Evolutionary conservation across 768 basidiomycete species (phyloP).

Genomic region (Kwoniella europaea): DNA sequence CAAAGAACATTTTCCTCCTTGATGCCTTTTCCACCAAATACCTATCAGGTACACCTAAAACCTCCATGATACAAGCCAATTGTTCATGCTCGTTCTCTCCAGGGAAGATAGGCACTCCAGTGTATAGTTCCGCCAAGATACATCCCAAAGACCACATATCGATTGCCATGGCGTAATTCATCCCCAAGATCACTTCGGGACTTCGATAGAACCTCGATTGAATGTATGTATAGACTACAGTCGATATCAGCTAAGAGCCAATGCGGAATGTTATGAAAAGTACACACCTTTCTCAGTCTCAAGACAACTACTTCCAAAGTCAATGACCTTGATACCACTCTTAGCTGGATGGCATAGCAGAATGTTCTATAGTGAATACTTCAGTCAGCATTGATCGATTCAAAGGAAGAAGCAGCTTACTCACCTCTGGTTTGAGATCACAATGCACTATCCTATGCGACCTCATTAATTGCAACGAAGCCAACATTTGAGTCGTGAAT

Average conservation of each 20-base stretch:
- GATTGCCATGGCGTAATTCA: slow-evolving; percentile 99
- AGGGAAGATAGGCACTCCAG: slow-evolving; percentile 97
- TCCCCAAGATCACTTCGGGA: slow-evolving; percentile 96
- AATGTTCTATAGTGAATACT: slow-evolving; percentile 71
- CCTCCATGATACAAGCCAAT: slow-evolving; percentile 98
- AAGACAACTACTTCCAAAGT: slow-evolving; percentile 97
- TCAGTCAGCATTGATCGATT: background rate
- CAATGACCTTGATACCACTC: slow-evolving; percentile 96
- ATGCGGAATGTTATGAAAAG: too few species aligned
- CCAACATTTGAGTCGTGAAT: slow-evolving; percentile 93
- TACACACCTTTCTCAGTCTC: slow-evolving; percentile 94
- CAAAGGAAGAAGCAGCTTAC: slow-evolving; percentile 34
- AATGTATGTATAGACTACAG: slow-evolving; percentile 94
- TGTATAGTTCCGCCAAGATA: slow-evolving; percentile 94
- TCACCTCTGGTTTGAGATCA: slow-evolving; percentile 95
- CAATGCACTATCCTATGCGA: slow-evolving; percentile 98
- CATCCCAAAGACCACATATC: slow-evolving; percentile 99
- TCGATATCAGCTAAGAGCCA: slow-evolving; percentile 5
- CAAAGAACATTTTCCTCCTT: slow-evolving; percentile 93
- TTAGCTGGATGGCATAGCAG: slow-evolving; percentile 91
- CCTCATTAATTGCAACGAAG: slow-evolving; percentile 88
- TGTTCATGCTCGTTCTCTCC: slow-evolving; percentile 99
- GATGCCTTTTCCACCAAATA: slow-evolving; percentile 92
- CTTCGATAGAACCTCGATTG: slow-evolving; percentile 99
- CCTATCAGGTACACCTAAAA: slow-evolving; percentile 92